phyloP scores from a whole-genome alignment of 805 yeast species.

The Saccharomycopsis sp. region DNA sequence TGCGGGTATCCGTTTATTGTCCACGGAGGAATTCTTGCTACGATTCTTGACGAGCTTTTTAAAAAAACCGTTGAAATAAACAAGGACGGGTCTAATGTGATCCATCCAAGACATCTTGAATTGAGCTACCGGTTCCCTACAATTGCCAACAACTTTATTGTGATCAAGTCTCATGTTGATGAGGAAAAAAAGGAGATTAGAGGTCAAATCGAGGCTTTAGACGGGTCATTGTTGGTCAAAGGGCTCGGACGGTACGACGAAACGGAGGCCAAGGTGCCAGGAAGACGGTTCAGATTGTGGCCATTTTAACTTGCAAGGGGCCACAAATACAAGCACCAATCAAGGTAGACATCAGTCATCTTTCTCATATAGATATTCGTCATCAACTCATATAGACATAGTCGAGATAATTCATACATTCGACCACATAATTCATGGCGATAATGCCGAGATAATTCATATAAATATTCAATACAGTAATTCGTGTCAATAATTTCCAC shows the following conservation, averaged over 20 bases:
- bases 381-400: no score
- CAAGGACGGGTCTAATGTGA: slow-evolving; percentile 28
- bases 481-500: no score
- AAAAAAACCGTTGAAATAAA: slow-evolving; percentile 44
- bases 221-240: slow-evolving; percentile 50
- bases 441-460: no score
- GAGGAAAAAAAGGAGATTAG: slow-evolving; percentile 35
- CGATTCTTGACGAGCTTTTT: slow-evolving; percentile 70
- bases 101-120: slow-evolving; percentile 42
- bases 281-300: not conserved
- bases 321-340: no score
- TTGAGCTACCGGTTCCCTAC: slow-evolving; percentile 65
- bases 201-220: slow-evolving; percentile 46
- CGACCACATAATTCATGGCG: no score
- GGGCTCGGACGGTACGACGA: slow-evolving; percentile 41
- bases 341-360: no score
- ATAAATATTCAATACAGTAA: no score
- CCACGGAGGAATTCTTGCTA: slow-evolving; percentile 85
- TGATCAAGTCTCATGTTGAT: slow-evolving; percentile 46
- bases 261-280: not conserved
- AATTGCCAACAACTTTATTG: slow-evolving; percentile 67
- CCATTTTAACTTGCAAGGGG: not conserved
- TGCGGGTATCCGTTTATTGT: slow-evolving; percentile 84
- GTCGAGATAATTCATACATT: no score
- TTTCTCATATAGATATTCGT: no score